Evolutionary conservation across 805 yeast species (phyloP), one percentile per base, ranked within the genome.

Genomic region (Metschnikowia dekortorum): DNA sequence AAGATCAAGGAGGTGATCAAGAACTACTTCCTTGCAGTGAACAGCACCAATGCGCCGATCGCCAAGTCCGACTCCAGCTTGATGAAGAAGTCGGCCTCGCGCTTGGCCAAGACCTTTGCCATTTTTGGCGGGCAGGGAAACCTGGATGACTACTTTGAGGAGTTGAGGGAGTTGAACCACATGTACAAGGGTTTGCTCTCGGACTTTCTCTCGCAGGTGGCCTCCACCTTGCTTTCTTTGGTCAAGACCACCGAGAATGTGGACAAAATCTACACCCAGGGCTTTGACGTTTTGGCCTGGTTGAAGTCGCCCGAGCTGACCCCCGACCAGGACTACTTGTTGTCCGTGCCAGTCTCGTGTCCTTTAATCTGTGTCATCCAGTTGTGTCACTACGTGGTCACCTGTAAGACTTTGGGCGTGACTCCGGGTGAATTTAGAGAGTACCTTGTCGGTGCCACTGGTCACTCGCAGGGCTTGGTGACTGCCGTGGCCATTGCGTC

Each of bases 71-170:
- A 64, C 48, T 65, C 71, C 4, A 69, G 86, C 46, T 76, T 92
- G 51, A 78, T 89, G 66, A 76, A 82, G 54, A 82, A 87, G 46
- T 80, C 80, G n/a, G 64, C 74, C 46, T 75, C 76, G 51, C 72
- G 76, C 39, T 70, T 78, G 46, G 88, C 91, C 41, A 75, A 78
- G 53, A 70, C 91, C 50, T 82, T 80, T 53, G 96, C 97, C 56
- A 83, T 94, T 59, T 94, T 92, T 63, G 99, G 99, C 67, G 99
- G 99, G 64, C 99, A 94, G 76, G 99, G 99, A 72, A 92, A 89
- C 75, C 85, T 96, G 47, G 98, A 94, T 66, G 97, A 94, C 68
- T 94, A 89, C 76, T 94, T 94, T 61, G 97, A 91, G 67, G 99
- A 94, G 76, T 81, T 94, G 66, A 84, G 96, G 68, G 95, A 89